Base-by-base conservation (phyloP, 805 yeast genomes). In the Yamadazyma paraphyllophila region DNA sequence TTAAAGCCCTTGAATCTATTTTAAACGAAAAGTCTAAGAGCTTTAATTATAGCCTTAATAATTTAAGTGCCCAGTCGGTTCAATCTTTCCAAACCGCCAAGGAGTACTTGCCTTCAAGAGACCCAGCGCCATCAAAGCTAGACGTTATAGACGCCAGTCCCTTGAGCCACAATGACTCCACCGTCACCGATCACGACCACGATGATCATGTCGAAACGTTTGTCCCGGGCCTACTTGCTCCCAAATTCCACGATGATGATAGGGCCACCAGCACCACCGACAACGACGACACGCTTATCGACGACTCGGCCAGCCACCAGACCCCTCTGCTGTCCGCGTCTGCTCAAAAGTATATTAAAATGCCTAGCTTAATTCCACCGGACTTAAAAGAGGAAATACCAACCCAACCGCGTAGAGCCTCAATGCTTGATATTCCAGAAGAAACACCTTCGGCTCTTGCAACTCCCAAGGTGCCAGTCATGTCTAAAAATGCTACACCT, bases 1-100 rank as follows among this genome's bases (percentile, higher is more conserved):
- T 71, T 57, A 65, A 66, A 50, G 74, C 74, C 11, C 58, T 71
- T 46, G 76, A 71, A 49, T 52, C 48, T 37, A 66, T 65, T 15
- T 58, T 71, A 29, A 53, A 54, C 29, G 62, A 59, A 41, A 59
- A 52, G 41, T 52, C 55, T 12, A 44, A 43, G 38, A 44, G 49
- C 10, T 51, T 51, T 37, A 45, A 44, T n/a, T 49, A 49, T 16
- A 47, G 42, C 37, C 39, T 51, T 32, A 51, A 43, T 27, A 33
- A 47, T 14, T 38, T 46, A 14, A 40, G 45, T 36, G 32, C 12
- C n/a, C 48, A 40, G 27, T 39, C 41, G 14, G 45, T 45, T 12
- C 44, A 41, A 25, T 43, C 50, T 13, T 51, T 49, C 39, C 52
- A 51, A 15, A 51, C 55, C 9, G 52, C 55, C 15, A 29, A 43